Base-by-base conservation (phyloP, 2,329 filamentous ascomycete species). In the Arthrobotrys musiformis region DNA sequence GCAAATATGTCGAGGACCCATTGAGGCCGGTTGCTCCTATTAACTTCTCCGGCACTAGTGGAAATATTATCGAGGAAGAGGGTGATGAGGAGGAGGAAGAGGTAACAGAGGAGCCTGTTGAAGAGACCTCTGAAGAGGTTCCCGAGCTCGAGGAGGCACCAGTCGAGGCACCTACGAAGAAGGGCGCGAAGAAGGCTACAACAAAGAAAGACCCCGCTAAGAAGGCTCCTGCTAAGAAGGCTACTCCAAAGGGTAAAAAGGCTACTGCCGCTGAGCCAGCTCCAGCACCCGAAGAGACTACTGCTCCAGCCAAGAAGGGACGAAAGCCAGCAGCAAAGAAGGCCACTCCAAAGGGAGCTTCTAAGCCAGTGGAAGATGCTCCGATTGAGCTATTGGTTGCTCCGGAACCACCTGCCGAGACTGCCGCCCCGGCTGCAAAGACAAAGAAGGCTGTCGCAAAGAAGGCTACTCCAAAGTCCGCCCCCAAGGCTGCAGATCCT, bases 1-100 rank as follows among this genome's bases (percentile, higher is more conserved):
- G 40, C 6, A 64, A 63, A 28, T 46, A 42, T n/a, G 68, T 70
- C n/a, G 46, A 54, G 35, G 68, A 70, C 28, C 68, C 68, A 1
- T 28, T 70, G 22, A 58, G 17, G 13, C 63, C 63, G 11, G 24
- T 48, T 19, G 60, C 60, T 5, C 58, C 69, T 30, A 37, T 58
- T 26, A 7, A 58, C 1, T 33, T 54, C 48, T 4, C 68, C 37
- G 35, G 42, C 2, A 15, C 54, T 19, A 17, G 11, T 2, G n/a
- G 19, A 17, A 42, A 17, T 2, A 19, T 19, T 42, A 15, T 42
- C 19, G 26, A 24, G 2, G 35, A 48, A 17, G 11, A 69, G 6
- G 26, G 58, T 17, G 28, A 22, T 6, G 13, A 44, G 13, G 52
- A 48, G 35, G n/a, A 44, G 28, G 35, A 17, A 11, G n/a, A n/a